Percentiles rank a stretch among this genome's conserved stretches.
Evolutionary conservation across 2,329 filamentous ascomycete genomes (phyloP).

Genomic region (Beauveria sp.): DNA sequence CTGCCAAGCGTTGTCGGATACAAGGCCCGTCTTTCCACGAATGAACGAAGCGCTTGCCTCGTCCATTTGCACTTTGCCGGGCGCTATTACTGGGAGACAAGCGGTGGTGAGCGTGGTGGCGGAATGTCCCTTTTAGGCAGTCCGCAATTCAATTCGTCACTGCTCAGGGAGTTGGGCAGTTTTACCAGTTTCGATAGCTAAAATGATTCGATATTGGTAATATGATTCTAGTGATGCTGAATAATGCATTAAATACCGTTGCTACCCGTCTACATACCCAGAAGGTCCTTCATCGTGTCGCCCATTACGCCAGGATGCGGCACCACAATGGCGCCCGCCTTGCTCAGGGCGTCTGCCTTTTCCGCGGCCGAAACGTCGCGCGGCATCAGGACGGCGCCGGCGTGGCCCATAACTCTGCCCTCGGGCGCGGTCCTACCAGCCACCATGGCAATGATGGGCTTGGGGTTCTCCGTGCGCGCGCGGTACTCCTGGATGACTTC

Average conservation of each 20-base stretch:
- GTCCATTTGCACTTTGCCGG: no score
- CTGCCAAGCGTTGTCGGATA: not conserved
- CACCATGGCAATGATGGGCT: conserved; percentile 57
- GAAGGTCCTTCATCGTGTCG: conserved; percentile 24
- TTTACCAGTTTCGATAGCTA: no score
- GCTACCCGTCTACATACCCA: conserved; percentile 14
- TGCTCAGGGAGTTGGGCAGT: no score
- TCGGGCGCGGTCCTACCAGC: conserved; percentile 54
- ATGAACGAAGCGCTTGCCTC: not conserved
- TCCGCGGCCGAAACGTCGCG: conserved; percentile 24
- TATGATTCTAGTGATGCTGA: not conserved
- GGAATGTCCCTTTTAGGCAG: conserved; percentile 6
- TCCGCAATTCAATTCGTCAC: not conserved
- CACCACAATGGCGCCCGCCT: conserved; percentile 30
- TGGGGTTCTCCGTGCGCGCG: conserved; percentile 48
- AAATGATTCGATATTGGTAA: not conserved
- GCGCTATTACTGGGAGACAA: no score
- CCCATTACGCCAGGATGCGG: conserved; percentile 33
- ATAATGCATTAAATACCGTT: not conserved
- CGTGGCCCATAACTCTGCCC: conserved; percentile 64
- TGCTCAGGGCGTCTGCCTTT: conserved; percentile 26
- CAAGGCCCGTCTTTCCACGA: conserved; percentile 4
- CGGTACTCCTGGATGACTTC: conserved; percentile 63
- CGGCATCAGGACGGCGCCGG: conserved; percentile 49
- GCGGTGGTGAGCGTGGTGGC: not conserved